Conservation (phyloP, 352 stramenopile genomes). For the Phytopythium aichiense region DNA sequence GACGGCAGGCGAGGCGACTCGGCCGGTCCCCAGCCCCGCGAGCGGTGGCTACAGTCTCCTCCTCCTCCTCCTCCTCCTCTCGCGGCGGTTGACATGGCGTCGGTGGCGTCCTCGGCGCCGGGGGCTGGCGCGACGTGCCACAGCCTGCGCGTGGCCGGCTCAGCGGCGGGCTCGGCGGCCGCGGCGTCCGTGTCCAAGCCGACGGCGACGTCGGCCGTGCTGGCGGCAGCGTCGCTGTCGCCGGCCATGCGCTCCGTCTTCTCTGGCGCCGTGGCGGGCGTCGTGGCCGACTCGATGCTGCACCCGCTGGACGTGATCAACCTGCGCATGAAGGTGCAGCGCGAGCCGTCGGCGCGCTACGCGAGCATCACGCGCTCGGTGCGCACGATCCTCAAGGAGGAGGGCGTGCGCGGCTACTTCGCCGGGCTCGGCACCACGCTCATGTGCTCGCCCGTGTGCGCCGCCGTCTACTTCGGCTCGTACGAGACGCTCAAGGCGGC, state of each 20-base stretch:
- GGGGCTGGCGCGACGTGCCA: constrained; percentile 21
- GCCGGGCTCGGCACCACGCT: constrained; percentile 70
- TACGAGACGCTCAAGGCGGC: constrained; percentile 79
- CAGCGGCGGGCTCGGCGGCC: constrained; percentile 1
- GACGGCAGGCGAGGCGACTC: not conserved
- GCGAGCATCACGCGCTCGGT: constrained; percentile 52
- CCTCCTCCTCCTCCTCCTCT: not conserved
- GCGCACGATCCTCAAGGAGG: constrained; percentile 63
- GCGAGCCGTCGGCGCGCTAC: constrained; percentile 47
- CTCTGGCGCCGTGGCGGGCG: constrained; percentile 62
- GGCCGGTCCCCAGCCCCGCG: no score
- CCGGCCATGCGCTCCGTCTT: constrained; percentile 56
- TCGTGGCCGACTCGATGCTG: constrained; percentile 73
- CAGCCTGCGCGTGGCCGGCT: constrained; percentile 13
- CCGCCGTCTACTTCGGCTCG: constrained; percentile 69
- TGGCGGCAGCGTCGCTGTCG: constrained; percentile 16
- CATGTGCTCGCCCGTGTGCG: constrained; percentile 64
- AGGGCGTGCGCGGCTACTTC: constrained; percentile 65
- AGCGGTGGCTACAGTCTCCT: not conserved
- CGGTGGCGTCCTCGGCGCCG: not conserved
- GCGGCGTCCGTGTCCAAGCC: constrained; percentile 12
- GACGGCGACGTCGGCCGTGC: constrained; percentile 28
- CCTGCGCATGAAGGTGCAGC: constrained; percentile 81
- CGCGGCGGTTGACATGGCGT: not conserved
- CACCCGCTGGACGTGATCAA: constrained; percentile 83